Evolutionary conservation across 768 basidiomycete species (phyloP).

Genomic region (Leccinellum albellum): DNA sequence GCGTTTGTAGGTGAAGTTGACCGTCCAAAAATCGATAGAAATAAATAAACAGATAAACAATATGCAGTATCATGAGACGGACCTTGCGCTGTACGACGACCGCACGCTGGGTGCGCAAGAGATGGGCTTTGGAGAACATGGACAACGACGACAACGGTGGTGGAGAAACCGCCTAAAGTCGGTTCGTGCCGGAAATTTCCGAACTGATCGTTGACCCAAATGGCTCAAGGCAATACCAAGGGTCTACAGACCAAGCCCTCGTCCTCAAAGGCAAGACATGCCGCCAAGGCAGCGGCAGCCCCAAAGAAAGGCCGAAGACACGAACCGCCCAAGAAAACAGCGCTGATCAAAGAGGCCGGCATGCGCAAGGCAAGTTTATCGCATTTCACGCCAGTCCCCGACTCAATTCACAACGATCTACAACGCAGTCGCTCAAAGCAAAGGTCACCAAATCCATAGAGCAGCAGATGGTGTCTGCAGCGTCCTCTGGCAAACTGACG

Average conservation of each 20-base stretch:
- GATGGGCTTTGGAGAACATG: constrained; percentile 45
- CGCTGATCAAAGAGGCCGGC: constrained; percentile 67
- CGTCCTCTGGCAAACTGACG: constrained; percentile 83
- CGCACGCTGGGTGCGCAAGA: constrained; percentile 53
- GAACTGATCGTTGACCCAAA: not conserved
- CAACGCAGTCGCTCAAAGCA: constrained; percentile 67
- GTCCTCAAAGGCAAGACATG: constrained; percentile 46
- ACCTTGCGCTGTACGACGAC: constrained; percentile 47
- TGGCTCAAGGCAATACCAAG: constrained; percentile 89
- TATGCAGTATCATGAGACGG: not conserved
- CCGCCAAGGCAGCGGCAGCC: constrained; percentile 62
- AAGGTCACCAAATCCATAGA: constrained; percentile 94
- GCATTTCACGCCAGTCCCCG: not conserved
- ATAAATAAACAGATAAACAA: not conserved
- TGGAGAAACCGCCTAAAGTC: not conserved
- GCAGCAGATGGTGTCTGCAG: constrained; percentile 84
- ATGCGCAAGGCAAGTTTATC: constrained; percentile 60
- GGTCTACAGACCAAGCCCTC: constrained; percentile 57
- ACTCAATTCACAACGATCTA: not conserved
- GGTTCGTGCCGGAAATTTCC: constrained; percentile 24
- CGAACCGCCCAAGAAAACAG: constrained; percentile 79
- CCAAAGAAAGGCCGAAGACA: constrained; percentile 77
- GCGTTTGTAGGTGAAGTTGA: not conserved
- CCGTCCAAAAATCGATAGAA: not conserved
- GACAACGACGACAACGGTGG: constrained; percentile 15